A percentile compares a stretch with the other conserved stretches of the same genome.
phyloP scores from a whole-genome alignment of 192 early-diverging fungal genomes.

The Coemansia sp. region DNA sequence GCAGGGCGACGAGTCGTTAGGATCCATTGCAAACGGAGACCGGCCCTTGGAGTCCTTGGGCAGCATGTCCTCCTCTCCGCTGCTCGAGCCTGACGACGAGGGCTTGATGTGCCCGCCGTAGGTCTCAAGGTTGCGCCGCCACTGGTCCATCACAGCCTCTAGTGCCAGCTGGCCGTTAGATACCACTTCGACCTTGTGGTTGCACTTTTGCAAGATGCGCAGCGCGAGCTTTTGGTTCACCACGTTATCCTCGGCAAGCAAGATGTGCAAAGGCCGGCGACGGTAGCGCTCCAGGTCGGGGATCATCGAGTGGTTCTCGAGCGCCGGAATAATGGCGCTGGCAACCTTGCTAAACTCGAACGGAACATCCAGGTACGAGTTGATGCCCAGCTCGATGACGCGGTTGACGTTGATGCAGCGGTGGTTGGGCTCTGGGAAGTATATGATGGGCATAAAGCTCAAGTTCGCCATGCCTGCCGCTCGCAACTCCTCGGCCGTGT shows the following conservation, averaged over 20 bases:
- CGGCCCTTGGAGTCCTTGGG: conserved; percentile 5
- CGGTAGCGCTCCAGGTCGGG: conserved; percentile 65
- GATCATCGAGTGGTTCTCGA: conserved; percentile 67
- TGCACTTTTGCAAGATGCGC: conserved; percentile 73
- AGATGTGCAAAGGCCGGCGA: conserved; percentile 67
- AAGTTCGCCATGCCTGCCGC: conserved; percentile 34
- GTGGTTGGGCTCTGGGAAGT: conserved; percentile 48
- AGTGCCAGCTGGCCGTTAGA: conserved; percentile 81
- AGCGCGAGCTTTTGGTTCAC: conserved; percentile 86
- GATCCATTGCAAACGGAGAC: conserved; percentile 32
- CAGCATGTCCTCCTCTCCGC: conserved; percentile 16
- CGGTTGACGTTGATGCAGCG: conserved; percentile 43
- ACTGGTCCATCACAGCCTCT: conserved; percentile 64
- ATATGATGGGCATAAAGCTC: conserved; percentile 77
- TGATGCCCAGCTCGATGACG: conserved; percentile 67
- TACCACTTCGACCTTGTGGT: conserved; percentile 76
- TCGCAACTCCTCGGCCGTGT: conserved; percentile 65
- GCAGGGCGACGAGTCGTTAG: conserved; percentile 25
- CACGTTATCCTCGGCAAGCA: conserved; percentile 85
- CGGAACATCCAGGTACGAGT: conserved; percentile 71
- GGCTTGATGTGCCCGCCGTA: conserved; percentile 33
- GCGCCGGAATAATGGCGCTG: conserved; percentile 70
- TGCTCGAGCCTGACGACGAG: conserved; percentile 11
- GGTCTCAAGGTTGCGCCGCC: conserved; percentile 40
- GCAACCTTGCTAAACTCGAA: conserved; percentile 64